A percentile compares a stretch with the other conserved stretches of the same genome.
Evolutionary conservation across 1,139 yeast species (phyloP).

Genomic region (Diutina catenulata): DNA sequence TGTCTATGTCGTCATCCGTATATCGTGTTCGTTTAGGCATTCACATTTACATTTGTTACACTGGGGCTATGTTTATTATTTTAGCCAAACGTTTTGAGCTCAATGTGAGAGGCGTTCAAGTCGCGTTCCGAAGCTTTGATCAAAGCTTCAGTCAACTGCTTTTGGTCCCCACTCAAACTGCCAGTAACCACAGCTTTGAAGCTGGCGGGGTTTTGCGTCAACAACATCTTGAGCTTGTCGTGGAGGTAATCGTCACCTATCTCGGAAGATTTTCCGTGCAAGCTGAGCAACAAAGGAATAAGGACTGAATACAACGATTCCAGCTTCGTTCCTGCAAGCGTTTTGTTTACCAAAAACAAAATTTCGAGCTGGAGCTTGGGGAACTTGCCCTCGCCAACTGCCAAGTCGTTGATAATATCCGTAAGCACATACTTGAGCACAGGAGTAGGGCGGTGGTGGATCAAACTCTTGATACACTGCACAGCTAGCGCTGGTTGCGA

Average conservation of each 20-base stretch:
- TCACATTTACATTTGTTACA: too few species aligned
- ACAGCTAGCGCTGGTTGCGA: constrained; percentile 34
- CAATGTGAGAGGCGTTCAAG: background rate
- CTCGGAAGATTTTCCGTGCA: constrained; percentile 19
- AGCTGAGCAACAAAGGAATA: constrained; percentile 36
- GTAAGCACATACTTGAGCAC: constrained; percentile 23
- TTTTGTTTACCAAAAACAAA: constrained; percentile 34
- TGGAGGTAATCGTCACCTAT: constrained; percentile 30
- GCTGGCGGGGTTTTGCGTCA: constrained; percentile 33
- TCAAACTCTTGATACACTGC: constrained; percentile 47
- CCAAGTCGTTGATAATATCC: constrained; percentile 15
- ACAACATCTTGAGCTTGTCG: constrained; percentile 39
- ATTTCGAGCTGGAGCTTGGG: constrained; percentile 40
- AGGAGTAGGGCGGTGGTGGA: constrained; percentile 18
- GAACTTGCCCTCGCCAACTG: constrained; percentile 9
- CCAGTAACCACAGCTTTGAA: constrained; percentile 42
- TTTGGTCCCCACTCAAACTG: constrained; percentile 26
- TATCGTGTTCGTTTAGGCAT: too few species aligned
- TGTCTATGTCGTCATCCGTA: too few species aligned
- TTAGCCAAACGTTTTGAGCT: constrained; percentile 4
- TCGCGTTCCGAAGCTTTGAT: constrained; percentile 12
- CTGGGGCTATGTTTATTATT: too few species aligned
- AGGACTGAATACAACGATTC: constrained; percentile 28
- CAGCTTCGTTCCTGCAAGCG: constrained; percentile 15
- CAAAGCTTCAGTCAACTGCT: constrained; percentile 9